These are phyloP conservation scores for Cucurbita moschata DNA, from an alignment of 306 rosid species.

Conservation along the genomic window DNA sequence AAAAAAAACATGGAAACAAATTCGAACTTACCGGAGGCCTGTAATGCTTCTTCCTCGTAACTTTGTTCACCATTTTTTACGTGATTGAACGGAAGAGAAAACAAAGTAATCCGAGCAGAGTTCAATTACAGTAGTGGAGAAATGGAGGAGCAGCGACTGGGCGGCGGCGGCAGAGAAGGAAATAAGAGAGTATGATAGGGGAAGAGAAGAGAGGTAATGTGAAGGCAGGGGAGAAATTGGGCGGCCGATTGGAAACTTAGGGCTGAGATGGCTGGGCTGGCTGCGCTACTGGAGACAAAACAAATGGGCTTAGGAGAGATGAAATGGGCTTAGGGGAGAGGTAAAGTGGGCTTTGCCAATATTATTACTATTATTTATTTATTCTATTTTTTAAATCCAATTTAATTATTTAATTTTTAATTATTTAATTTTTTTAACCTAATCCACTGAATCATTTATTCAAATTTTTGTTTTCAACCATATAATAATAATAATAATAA, in stretches of 20 bases:
- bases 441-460: too few relatives aligned
- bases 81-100: background rate
- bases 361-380: too few relatives aligned
- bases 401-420: too few relatives aligned
- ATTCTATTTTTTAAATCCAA: too few relatives aligned
- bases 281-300: background rate
- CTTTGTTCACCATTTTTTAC: constrained; percentile 18
- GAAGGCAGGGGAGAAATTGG: too few relatives aligned
- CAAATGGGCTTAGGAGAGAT: background rate
- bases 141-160: background rate
- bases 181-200: background rate
- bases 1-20: background rate
- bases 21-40: constrained; percentile 53
- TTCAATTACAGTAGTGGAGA: background rate
- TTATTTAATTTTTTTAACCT: too few relatives aligned
- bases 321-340: background rate
- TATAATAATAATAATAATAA: too few relatives aligned
- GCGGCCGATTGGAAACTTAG: background rate
- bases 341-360: too few relatives aligned
- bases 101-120: background rate
- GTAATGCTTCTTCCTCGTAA: constrained; percentile 40
- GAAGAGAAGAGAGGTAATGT: background rate
- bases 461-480: too few relatives aligned
- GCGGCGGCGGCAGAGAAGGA: background rate
- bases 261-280: background rate